Evolutionary conservation across 1,284 basidiomycete genomes (phyloP).

Genomic region (Moesziomyces antarcticus): DNA sequence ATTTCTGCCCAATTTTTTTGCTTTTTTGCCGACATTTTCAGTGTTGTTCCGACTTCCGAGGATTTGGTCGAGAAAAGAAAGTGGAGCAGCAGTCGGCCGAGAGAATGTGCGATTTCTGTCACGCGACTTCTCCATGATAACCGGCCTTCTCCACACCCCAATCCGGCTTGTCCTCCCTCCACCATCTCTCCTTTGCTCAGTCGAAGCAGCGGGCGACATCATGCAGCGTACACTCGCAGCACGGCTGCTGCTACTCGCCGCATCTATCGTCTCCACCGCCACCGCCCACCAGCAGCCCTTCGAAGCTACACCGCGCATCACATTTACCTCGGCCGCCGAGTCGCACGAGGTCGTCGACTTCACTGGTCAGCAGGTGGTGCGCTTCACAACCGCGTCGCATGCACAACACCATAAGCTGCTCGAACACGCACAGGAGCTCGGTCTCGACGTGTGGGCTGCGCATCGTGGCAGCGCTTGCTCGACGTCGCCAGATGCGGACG

Average conservation of each 20-base stretch:
- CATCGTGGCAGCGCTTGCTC: slow-evolving; percentile 19
- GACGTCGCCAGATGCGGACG: neutral
- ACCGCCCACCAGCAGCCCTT: slow-evolving; percentile 20
- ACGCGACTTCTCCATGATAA: no score
- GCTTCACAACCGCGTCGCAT: slow-evolving; percentile 18
- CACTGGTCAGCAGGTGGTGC: slow-evolving; percentile 29
- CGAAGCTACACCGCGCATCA: slow-evolving; percentile 6
- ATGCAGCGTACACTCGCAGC: slow-evolving; percentile 28
- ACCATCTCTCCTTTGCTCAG: no score
- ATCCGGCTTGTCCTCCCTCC: no score
- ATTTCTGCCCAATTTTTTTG: neutral
- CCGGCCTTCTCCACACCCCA: neutral
- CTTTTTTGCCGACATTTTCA: no score
- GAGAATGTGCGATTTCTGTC: no score
- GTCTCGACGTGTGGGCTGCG: slow-evolving; percentile 36
- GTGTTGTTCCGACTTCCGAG: no score
- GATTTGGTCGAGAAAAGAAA: no score
- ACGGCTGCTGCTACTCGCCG: slow-evolving; percentile 7
- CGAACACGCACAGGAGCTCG: slow-evolving; percentile 7
- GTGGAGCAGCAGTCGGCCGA: no score
- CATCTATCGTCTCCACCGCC: neutral
- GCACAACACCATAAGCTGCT: slow-evolving; percentile 14
- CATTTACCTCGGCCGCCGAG: slow-evolving; percentile 13
- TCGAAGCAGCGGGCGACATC: neutral
- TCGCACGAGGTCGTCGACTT: slow-evolving; percentile 5